phyloP scores from a whole-genome alignment of 805 yeast species.

The Candida coquimbonensis region DNA sequence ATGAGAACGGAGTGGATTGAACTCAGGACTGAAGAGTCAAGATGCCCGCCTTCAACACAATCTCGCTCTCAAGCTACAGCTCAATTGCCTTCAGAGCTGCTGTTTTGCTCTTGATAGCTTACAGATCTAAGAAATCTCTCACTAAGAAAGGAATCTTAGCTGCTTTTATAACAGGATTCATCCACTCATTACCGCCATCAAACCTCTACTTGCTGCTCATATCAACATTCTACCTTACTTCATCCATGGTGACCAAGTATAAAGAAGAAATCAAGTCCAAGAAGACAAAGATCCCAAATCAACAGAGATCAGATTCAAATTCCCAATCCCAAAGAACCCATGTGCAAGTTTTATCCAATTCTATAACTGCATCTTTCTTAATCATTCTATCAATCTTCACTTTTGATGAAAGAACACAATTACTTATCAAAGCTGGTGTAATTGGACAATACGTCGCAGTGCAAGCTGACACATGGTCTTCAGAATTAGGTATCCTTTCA shows the following conservation, averaged over 20 bases:
- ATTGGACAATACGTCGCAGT: slow-evolving; percentile 36
- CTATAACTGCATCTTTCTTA: slow-evolving; percentile 30
- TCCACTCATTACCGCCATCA: slow-evolving; percentile 32
- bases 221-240: slow-evolving; percentile 30
- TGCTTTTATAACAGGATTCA: slow-evolving; percentile 31
- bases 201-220: slow-evolving; percentile 27
- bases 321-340: slow-evolving; percentile 30
- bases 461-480: slow-evolving; percentile 41
- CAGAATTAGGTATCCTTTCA: slow-evolving; percentile 39
- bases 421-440: slow-evolving; percentile 20
- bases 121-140: slow-evolving; percentile 31
- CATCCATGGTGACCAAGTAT: slow-evolving; percentile 32
- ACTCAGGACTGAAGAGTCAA: background rate
- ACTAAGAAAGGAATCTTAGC: slow-evolving; percentile 30
- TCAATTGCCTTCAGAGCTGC: slow-evolving; percentile 12
- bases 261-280: slow-evolving; percentile 29
- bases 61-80: background rate
- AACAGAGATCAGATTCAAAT: slow-evolving; percentile 7
- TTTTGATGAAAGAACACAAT: slow-evolving; percentile 1
- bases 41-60: background rate
- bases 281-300: slow-evolving; percentile 23
- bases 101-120: slow-evolving; percentile 9
- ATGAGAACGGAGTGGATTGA: no score
- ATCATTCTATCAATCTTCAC: slow-evolving; percentile 22
- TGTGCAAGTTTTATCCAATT: slow-evolving; percentile 36